A percentile compares a stretch with the other conserved stretches of the same genome.
phyloP scores from a whole-genome alignment of 768 basidiomycete genomes.

The Pilatotrama ljubarskyi region DNA sequence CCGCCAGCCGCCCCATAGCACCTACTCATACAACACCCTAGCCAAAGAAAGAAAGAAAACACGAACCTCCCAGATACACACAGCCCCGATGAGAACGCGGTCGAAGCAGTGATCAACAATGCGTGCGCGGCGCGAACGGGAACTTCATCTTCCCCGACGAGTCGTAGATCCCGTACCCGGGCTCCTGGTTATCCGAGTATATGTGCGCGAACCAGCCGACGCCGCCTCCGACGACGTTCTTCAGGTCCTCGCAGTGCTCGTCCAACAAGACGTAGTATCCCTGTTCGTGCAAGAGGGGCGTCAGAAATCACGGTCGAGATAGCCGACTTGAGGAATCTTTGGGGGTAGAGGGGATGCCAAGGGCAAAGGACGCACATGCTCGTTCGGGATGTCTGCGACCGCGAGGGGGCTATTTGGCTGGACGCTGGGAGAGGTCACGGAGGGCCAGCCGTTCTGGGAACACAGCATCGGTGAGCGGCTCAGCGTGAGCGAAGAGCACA shows the following conservation, averaged over 20 bases:
- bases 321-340: neutral
- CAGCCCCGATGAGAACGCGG: neutral
- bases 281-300: slow-evolving; percentile 31
- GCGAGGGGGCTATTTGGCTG: slow-evolving; percentile 65
- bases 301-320: neutral
- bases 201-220: slow-evolving; percentile 85
- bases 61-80: neutral
- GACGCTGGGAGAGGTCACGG: slow-evolving; percentile 57
- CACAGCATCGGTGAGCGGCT: neutral
- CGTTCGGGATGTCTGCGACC: slow-evolving; percentile 60
- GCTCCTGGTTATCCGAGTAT: slow-evolving; percentile 63
- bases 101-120: slow-evolving; percentile 43
- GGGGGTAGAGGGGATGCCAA: neutral
- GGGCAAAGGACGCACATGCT: slow-evolving; percentile 44
- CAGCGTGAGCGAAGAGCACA: neutral
- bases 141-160: slow-evolving; percentile 55
- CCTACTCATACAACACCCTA: neutral
- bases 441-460: slow-evolving; percentile 78
- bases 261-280: slow-evolving; percentile 68
- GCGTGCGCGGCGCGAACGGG: slow-evolving; percentile 60
- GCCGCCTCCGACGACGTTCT: slow-evolving; percentile 57
- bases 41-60: neutral
- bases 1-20: neutral
- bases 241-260: slow-evolving; percentile 60
- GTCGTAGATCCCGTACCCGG: slow-evolving; percentile 72